Conservation (phyloP, 768 basidiomycete genomes). For the Mycena sanguinolenta region DNA sequence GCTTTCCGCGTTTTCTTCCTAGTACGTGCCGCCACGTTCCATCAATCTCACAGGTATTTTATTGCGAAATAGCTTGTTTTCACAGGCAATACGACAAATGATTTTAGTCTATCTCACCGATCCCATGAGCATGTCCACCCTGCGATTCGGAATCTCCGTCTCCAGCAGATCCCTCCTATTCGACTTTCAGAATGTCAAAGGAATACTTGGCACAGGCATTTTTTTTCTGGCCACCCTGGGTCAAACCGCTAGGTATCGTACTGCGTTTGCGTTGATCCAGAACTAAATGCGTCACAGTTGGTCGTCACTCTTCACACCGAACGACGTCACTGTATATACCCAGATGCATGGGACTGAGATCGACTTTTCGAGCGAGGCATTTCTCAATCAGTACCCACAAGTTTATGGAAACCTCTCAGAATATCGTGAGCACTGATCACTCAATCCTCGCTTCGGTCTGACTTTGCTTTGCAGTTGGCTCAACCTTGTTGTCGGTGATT, state of each 20-base stretch:
- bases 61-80: constrained; percentile 11
- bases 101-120: background rate
- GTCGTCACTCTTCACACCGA: constrained; percentile 26
- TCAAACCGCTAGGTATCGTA: constrained; percentile 15
- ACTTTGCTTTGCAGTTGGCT: background rate
- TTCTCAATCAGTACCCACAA: constrained; percentile 1
- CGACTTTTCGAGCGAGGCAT: background rate
- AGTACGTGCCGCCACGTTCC: too few relatives aligned
- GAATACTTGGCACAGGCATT: background rate
- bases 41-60: too few relatives aligned
- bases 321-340: background rate
- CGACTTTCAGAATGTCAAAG: background rate
- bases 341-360: constrained; percentile 18
- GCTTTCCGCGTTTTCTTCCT: too few relatives aligned
- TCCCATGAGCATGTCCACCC: constrained; percentile 3
- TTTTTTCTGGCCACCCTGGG: constrained; percentile 19
- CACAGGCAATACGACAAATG: constrained; percentile 5
- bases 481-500: background rate
- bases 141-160: constrained; percentile 16
- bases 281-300: background rate
- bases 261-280: background rate
- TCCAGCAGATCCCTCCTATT: constrained; percentile 8
- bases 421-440: constrained; percentile 11
- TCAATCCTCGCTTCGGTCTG: background rate
- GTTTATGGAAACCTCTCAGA: background rate